Conservation (phyloP, 805 yeast genomes). For the Metschnikowia arizonensis region DNA sequence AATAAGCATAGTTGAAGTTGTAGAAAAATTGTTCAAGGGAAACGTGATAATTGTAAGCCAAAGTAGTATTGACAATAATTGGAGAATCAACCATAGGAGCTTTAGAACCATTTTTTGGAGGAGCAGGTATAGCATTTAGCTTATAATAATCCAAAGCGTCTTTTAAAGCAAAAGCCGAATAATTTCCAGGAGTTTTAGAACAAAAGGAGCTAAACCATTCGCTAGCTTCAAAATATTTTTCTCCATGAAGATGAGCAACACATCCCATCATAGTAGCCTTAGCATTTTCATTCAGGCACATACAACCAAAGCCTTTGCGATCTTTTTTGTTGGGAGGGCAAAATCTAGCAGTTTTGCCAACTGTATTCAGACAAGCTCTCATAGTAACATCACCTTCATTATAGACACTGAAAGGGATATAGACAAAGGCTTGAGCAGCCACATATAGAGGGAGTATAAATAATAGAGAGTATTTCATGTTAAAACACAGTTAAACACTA, state of each 20-base stretch:
- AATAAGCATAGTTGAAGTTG: conserved; percentile 14
- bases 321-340: neutral
- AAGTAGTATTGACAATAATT: conserved; percentile 7
- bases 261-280: conserved; percentile 9
- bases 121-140: neutral
- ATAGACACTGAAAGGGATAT: conserved; percentile 2
- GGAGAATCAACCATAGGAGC: conserved; percentile 10
- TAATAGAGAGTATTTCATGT: neutral
- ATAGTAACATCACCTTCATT: conserved; percentile 2
- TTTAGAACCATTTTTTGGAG: too few species aligned
- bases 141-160: neutral
- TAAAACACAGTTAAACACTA: too few species aligned
- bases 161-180: neutral
- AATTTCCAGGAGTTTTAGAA: neutral
- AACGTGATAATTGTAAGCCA: conserved; percentile 3
- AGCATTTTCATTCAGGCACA: conserved; percentile 7
- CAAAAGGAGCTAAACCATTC: neutral
- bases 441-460: neutral
- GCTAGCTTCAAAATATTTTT: neutral
- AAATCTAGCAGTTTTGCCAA: neutral
- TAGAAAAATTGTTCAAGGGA: conserved; percentile 7
- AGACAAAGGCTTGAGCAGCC: conserved; percentile 1
- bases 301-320: conserved; percentile 2
- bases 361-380: conserved; percentile 1
- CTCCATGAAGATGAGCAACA: neutral